Conservation (phyloP, 2,329 filamentous ascomycete species). For the Trichoderma guizhouense region DNA sequence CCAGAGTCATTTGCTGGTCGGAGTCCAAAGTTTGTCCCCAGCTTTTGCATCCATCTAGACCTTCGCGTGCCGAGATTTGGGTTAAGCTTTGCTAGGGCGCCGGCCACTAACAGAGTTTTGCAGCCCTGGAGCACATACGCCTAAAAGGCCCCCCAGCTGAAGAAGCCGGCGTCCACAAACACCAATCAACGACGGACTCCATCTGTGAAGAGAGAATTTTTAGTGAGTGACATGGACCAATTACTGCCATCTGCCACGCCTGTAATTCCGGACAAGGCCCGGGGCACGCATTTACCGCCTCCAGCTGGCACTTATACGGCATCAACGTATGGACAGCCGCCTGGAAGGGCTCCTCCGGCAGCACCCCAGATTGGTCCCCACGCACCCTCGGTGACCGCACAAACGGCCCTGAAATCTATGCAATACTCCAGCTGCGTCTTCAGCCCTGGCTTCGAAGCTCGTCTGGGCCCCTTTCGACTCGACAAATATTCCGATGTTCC, state of each 20-base stretch:
- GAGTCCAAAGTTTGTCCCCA: background rate
- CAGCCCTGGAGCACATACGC: background rate
- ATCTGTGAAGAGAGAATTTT: background rate
- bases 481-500: background rate
- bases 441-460: conserved; percentile 10
- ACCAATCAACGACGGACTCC: background rate
- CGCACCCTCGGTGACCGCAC: background rate
- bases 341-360: background rate
- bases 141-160: background rate
- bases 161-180: background rate
- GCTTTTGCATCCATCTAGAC: background rate
- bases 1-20: background rate
- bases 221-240: background rate
- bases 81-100: background rate
- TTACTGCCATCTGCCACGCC: background rate
- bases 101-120: background rate
- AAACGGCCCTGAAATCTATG: background rate
- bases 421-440: background rate
- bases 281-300: background rate
- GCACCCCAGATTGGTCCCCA: conserved; percentile 10
- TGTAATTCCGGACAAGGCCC: background rate
- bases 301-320: background rate
- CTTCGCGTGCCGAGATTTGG: background rate
- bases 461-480: background rate
- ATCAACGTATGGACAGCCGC: background rate